Evolutionary conservation across 345 rosid genomes (phyloP), one percentile per base, ranked within the genome.

Genomic region (Eucalyptus caleyi): DNA sequence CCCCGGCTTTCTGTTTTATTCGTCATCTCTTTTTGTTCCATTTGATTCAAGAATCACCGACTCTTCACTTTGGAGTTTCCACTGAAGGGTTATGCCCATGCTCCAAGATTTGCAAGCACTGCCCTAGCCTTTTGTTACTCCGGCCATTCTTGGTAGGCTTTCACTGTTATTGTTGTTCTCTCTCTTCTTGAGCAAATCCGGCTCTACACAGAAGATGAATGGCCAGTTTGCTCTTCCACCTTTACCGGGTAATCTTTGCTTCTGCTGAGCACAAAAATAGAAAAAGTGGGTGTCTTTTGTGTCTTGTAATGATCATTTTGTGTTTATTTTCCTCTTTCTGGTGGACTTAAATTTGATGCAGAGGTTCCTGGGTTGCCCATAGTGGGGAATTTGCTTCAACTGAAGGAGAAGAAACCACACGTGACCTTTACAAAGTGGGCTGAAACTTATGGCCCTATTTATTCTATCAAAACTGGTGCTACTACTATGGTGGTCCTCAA

Each of bases 331-430:
- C 50, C n/a, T 86, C 26, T 86, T 86, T 27, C 56, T 50, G 40
- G 37, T 7, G 87, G 54, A 15, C 59, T 34, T 86, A 53, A 45
- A 16, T 86, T 50, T 86, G 56, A 86, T 49, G 93, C 95, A 97
- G 99, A 89, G 91, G 95, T 97, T 30, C 96, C 99, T 8, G 98
- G 99, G 81, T 77, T 94, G 85, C 99, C 99, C 3, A 85, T 97
- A 49, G 87, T 97, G 21, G 99, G 99, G 92, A 98, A 97, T 89
- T 90, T 98, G 95, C 93, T 95, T 90, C 97, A 97, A 50, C 89
- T 96, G 92, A 96, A 91, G 89, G 99, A 97, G 96, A 98, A 98
- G 94, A 97, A 97, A 90, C 99, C 99, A 15, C 93, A 98, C 91
- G 94, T 91, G 93, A 97, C 96, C 32, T 98, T 98, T 87, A 56